Percentiles rank a stretch among this genome's conserved stretches.
Conservation (phyloP, 345 rosid species). For the Salix caprea region DNA sequence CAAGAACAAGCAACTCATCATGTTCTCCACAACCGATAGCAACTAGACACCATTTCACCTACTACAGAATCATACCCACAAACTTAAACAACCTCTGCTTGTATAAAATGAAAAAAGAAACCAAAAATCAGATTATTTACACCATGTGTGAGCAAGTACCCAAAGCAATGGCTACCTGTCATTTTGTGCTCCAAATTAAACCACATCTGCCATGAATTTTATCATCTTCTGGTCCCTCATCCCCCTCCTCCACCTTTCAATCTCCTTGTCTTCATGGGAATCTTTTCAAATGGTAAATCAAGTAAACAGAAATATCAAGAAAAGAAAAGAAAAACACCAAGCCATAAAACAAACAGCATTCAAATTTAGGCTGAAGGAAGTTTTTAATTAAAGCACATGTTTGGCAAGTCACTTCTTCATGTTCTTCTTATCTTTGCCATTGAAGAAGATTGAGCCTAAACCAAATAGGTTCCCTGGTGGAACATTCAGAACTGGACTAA, state of each 20-base stretch:
- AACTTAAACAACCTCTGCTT: background rate
- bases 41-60: background rate
- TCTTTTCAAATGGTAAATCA: background rate
- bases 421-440: slow-evolving; percentile 53
- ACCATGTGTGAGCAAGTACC: slow-evolving; percentile 8
- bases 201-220: slow-evolving; percentile 35
- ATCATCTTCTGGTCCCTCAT: slow-evolving; percentile 10
- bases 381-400: background rate
- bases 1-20: background rate
- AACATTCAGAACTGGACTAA: slow-evolving; percentile 67
- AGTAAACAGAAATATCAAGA: background rate
- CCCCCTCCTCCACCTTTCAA: background rate
- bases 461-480: slow-evolving; percentile 66
- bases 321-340: background rate
- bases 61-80: background rate
- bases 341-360: background rate
- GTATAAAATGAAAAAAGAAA: slow-evolving; percentile 1
- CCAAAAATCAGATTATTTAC: slow-evolving; percentile 5
- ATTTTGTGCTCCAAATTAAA: slow-evolving; percentile 16
- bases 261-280: slow-evolving; percentile 6
- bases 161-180: slow-evolving; percentile 39
- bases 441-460: slow-evolving; percentile 62
- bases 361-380: background rate
- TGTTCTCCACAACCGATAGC: background rate
- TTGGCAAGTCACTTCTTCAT: slow-evolving; percentile 35